A percentile compares a stretch with the other conserved stretches of the same genome.
phyloP scores from a whole-genome alignment of 1,284 basidiomycete genomes.

The Gomphus bonarii region DNA sequence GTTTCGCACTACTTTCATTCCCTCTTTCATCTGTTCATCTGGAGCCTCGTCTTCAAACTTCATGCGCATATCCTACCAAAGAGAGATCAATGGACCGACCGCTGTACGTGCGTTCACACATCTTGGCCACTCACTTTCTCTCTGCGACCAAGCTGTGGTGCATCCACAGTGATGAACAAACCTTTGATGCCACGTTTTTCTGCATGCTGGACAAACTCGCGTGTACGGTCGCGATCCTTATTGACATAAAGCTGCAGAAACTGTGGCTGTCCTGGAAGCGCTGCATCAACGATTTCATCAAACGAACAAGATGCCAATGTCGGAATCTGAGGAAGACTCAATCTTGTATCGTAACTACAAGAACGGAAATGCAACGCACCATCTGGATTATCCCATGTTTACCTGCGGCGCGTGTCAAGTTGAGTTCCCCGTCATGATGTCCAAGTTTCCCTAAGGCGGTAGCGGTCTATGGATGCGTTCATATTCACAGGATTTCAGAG shows the following conservation, averaged over 20 bases:
- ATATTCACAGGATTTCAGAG: neutral
- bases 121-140: conserved; percentile 49
- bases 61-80: conserved; percentile 82
- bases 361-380: conserved; percentile 34
- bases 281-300: conserved; percentile 81
- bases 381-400: conserved; percentile 81
- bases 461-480: conserved; percentile 38
- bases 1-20: conserved; percentile 63
- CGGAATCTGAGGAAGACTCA: conserved; percentile 47
- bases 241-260: conserved; percentile 87
- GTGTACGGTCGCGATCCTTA: conserved; percentile 72
- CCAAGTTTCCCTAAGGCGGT: conserved; percentile 87
- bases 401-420: conserved; percentile 76
- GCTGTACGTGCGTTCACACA: neutral
- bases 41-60: conserved; percentile 87
- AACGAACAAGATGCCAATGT: conserved; percentile 85
- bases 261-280: conserved; percentile 61
- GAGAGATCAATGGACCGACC: neutral
- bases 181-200: conserved; percentile 77
- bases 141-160: conserved; percentile 82
- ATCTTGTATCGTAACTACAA: neutral
- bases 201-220: conserved; percentile 77
- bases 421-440: conserved; percentile 87
- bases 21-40: conserved; percentile 43
- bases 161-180: conserved; percentile 88